phyloP scores from a whole-genome alignment of 1,139 yeast genomes.

The Yamadazyma jaroonii region DNA sequence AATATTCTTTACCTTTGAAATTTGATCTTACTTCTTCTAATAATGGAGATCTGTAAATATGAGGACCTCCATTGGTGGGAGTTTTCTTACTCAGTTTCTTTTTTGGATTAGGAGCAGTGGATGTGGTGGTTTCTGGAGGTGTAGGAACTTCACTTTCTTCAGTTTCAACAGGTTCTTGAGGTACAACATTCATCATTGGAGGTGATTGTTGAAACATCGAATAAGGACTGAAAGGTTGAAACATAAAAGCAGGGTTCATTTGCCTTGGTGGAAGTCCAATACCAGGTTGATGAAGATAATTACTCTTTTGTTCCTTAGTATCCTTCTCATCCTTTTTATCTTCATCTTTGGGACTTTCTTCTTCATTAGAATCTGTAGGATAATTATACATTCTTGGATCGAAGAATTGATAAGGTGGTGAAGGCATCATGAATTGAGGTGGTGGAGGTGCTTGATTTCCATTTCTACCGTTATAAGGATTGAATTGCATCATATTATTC shows the following conservation, averaged over 20 bases:
- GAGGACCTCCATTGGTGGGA: conserved; percentile 23
- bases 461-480: conserved; percentile 12
- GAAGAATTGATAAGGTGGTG: conserved; percentile 37
- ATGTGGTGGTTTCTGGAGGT: conserved; percentile 2
- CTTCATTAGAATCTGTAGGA: conserved; percentile 9
- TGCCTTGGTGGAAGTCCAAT: conserved; percentile 42
- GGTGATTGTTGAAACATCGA: conserved; percentile 37
- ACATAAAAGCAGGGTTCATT: conserved; percentile 35
- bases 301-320: background rate
- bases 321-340: conserved; percentile 3
- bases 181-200: conserved; percentile 15
- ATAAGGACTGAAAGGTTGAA: conserved; percentile 51
- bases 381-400: conserved; percentile 32
- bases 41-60: conserved; percentile 71
- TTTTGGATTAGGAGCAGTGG: background rate
- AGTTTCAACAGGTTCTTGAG: conserved; percentile 6
- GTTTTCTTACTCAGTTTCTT: conserved; percentile 1
- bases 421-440: conserved; percentile 41
- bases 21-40: conserved; percentile 84
- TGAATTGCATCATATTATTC: conserved; percentile 15
- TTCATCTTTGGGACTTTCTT: conserved; percentile 6
- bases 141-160: conserved; percentile 6
- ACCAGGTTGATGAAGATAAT: conserved; percentile 28
- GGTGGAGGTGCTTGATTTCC: conserved; percentile 29
- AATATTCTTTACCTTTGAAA: conserved; percentile 58